phyloP scores from a whole-genome alignment of 2,329 filamentous ascomycete genomes.

The Sporothrix mexicana region DNA sequence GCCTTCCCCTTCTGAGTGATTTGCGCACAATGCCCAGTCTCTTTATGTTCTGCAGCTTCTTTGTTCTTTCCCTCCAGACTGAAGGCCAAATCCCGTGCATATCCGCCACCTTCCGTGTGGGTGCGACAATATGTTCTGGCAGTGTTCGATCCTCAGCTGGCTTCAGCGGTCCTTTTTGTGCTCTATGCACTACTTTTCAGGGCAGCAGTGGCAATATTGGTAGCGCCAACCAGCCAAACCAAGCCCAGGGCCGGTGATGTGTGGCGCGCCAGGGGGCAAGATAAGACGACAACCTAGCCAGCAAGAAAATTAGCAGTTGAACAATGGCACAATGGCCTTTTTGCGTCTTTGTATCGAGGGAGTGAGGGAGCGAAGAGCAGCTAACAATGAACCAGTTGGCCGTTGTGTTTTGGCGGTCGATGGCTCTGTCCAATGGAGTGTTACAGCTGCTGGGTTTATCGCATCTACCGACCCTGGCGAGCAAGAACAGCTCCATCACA shows the following conservation, averaged over 20 bases:
- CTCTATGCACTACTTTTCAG: neutral
- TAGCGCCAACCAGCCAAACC: slow-evolving; percentile 25
- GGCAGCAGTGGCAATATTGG: neutral
- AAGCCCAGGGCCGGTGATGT: slow-evolving; percentile 8
- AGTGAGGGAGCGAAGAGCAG: too few relatives aligned
- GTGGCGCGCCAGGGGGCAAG: slow-evolving; percentile 21
- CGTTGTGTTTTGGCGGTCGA: neutral
- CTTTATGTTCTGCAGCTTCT: neutral
- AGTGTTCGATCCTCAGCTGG: neutral
- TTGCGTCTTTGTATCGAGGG: neutral
- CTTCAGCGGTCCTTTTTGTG: neutral
- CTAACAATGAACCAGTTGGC: too few relatives aligned
- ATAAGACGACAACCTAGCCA: slow-evolving; percentile 24
- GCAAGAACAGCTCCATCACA: too few relatives aligned
- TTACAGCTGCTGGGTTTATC: neutral
- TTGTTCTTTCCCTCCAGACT: neutral
- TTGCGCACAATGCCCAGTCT: neutral
- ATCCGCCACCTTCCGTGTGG: neutral
- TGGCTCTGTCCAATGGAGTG: slow-evolving; percentile 23
- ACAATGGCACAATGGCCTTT: neutral
- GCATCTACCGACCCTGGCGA: too few relatives aligned
- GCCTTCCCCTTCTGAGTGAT: neutral
- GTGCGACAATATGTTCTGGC: neutral
- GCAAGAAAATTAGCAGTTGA: neutral
- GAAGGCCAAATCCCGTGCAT: neutral